A percentile compares a stretch with the other conserved stretches of the same genome.
Evolutionary conservation across 768 basidiomycete genomes (phyloP).

Genomic region (Mycena latifolia): DNA sequence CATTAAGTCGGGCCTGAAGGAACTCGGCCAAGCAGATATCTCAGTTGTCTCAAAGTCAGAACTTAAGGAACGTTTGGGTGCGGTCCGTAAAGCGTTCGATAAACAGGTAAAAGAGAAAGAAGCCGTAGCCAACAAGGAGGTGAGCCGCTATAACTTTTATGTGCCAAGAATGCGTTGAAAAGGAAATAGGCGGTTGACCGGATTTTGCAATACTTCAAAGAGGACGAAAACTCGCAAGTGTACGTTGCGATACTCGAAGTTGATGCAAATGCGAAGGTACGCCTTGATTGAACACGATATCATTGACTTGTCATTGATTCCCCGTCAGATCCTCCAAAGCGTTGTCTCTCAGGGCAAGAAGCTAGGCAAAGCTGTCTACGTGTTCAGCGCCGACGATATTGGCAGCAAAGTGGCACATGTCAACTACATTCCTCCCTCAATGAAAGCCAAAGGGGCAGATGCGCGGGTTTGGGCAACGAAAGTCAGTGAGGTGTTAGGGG

Average conservation of each 20-base stretch:
- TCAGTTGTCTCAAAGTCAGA: conserved; percentile 86
- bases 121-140: conserved; percentile 80
- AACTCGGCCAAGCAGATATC: conserved; percentile 90
- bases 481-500: conserved; percentile 85
- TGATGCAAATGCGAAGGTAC: conserved; percentile 88
- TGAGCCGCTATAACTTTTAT: conserved; percentile 46
- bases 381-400: conserved; percentile 83
- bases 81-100: conserved; percentile 85
- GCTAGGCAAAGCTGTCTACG: conserved; percentile 86
- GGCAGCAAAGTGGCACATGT: conserved; percentile 87
- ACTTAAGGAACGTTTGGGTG: conserved; percentile 78
- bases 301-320: background rate
- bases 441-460: conserved; percentile 78
- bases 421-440: conserved; percentile 76
- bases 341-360: conserved; percentile 85
- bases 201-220: conserved; percentile 80
- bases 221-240: conserved; percentile 75
- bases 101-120: conserved; percentile 89
- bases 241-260: conserved; percentile 82
- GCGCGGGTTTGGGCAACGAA: conserved; percentile 90
- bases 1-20: conserved; percentile 58
- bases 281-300: background rate
- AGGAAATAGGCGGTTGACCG: conserved; percentile 73
- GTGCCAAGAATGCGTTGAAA: too few relatives aligned
- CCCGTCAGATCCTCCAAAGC: conserved; percentile 74